Conservation (phyloP, 306 rosid species). For the Lathyrus oleraceus region DNA sequence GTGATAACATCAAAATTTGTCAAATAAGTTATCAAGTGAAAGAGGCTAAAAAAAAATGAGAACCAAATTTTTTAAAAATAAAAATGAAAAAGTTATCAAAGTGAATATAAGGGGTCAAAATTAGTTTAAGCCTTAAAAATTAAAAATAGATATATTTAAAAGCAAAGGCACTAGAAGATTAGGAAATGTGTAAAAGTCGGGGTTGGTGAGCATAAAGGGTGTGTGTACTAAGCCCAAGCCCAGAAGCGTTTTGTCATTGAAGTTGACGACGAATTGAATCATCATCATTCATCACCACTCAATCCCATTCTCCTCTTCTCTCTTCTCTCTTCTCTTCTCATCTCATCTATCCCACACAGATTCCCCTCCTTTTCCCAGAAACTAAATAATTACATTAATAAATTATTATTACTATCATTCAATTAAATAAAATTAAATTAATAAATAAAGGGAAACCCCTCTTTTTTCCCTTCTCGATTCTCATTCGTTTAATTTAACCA, state of each 20-base stretch:
- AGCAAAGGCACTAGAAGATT: not conserved
- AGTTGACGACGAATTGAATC: not conserved
- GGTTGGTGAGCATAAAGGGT: not conserved
- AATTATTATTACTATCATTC: no score
- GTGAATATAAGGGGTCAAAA: no score
- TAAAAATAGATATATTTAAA: not conserved
- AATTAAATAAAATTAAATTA: not conserved
- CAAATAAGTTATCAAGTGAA: no score
- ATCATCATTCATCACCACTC: not conserved
- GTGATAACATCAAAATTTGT: no score
- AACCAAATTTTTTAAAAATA: no score
- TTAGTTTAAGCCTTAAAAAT: no score
- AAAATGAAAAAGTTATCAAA: no score
- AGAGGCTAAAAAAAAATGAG: no score
- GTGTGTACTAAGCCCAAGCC: not conserved
- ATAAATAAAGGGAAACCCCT: not conserved
- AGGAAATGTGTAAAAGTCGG: not conserved
- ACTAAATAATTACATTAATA: not conserved
- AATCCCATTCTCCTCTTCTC: not conserved
- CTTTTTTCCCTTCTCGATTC: not conserved
- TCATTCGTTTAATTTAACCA: constrained; percentile 26
- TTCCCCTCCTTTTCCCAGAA: constrained; percentile 21
- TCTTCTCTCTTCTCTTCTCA: not conserved
- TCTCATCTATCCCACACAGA: constrained; percentile 16
- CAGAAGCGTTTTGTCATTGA: not conserved